Conservation (phyloP, 768 basidiomycete species). For the Boletus reticuloceps region DNA sequence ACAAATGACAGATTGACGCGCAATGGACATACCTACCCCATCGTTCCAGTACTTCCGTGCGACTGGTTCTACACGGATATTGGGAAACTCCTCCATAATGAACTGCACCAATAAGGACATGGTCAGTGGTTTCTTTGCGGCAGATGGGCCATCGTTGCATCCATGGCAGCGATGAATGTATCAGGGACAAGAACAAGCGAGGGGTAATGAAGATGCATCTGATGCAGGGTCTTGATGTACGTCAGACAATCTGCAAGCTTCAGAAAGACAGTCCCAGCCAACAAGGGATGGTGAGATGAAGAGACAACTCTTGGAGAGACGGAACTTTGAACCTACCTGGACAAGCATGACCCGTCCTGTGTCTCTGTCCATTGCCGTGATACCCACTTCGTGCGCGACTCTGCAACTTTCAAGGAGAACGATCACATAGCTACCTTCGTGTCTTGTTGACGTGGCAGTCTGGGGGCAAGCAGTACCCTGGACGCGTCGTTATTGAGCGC, state of each 20-base stretch:
- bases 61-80: conserved; percentile 64
- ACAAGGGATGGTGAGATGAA: not conserved
- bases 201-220: conserved; percentile 77
- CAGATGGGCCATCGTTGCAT: conserved; percentile 43
- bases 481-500: conserved; percentile 42
- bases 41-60: conserved; percentile 86
- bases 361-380: conserved; percentile 81
- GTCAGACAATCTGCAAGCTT: conserved; percentile 86
- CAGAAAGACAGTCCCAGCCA: not conserved
- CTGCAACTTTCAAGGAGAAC: conserved; percentile 78
- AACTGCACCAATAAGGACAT: conserved; percentile 70
- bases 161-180: conserved; percentile 65
- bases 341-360: conserved; percentile 76
- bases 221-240: conserved; percentile 85
- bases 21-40: conserved; percentile 49
- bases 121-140: conserved; percentile 41
- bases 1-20: not conserved
- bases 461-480: conserved; percentile 52
- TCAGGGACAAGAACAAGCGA: conserved; percentile 76
- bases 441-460: conserved; percentile 56
- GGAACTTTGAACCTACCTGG: conserved; percentile 51
- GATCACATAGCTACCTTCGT: conserved; percentile 62
- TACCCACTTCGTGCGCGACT: conserved; percentile 79
- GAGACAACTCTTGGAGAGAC: not conserved
- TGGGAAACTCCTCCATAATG: conserved; percentile 72